Conservation (phyloP, 257 asterid genomes). For the Solanum lycopersicoides region DNA sequence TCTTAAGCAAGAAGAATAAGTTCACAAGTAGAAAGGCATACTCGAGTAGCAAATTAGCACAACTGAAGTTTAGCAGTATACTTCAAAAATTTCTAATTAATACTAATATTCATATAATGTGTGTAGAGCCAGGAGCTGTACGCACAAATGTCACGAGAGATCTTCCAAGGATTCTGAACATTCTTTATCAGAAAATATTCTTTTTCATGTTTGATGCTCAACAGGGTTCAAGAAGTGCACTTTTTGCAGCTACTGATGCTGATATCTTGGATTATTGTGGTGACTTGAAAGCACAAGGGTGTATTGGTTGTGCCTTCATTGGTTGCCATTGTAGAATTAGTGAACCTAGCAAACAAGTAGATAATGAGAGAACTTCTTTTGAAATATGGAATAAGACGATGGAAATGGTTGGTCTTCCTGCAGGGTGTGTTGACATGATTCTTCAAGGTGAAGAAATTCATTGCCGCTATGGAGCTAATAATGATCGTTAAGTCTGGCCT, state of each 20-base stretch:
- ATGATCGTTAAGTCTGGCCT: not conserved
- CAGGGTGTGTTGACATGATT: slow-evolving; percentile 1
- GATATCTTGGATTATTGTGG: not conserved
- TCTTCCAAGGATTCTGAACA: not conserved
- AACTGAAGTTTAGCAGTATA: slow-evolving; percentile 85
- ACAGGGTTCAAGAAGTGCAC: slow-evolving; percentile 18
- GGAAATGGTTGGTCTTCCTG: slow-evolving; percentile 10
- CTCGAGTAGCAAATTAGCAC: slow-evolving; percentile 74
- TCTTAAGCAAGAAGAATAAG: slow-evolving; percentile 68
- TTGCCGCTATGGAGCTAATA: not conserved
- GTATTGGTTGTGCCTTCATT: slow-evolving; percentile 5
- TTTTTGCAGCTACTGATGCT: slow-evolving; percentile 9
- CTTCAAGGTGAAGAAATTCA: slow-evolving; percentile 7
- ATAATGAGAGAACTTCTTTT: not conserved
- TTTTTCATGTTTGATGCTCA: slow-evolving; percentile 5
- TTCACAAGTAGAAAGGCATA: slow-evolving; percentile 70
- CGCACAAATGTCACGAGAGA: slow-evolving; percentile 86
- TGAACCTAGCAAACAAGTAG: slow-evolving; percentile 5
- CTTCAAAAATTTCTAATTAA: slow-evolving; percentile 78
- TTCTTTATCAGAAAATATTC: not conserved
- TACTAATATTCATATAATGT: slow-evolving; percentile 64
- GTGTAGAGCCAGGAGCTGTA: slow-evolving; percentile 91
- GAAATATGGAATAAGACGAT: slow-evolving; percentile 11
- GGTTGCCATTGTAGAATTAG: not conserved
- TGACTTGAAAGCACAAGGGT: not conserved